These are phyloP conservation scores for Porphyra umbilicalis DNA, from an alignment of 31 red algal species.

Conservation along the genomic window DNA sequence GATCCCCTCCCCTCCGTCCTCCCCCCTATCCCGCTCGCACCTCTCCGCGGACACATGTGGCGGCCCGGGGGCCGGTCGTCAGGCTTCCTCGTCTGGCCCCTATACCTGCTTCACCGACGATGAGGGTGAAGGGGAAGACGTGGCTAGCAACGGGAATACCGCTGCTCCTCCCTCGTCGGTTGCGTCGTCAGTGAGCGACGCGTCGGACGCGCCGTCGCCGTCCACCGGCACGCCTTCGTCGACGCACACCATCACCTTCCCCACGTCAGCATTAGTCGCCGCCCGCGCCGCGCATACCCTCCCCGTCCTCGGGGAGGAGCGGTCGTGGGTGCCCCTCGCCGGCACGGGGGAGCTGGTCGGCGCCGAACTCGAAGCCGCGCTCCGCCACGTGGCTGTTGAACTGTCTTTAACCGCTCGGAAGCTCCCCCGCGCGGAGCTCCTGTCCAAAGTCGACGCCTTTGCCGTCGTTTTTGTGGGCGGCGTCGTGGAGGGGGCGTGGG, in stretches of 20 bases:
- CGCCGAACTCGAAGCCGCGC: neutral
- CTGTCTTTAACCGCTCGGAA: neutral
- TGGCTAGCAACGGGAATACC: neutral
- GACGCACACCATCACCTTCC: neutral
- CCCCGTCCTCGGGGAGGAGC: neutral
- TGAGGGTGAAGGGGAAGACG: neutral
- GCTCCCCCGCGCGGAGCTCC: constrained; percentile 5
- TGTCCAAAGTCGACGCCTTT: constrained; percentile 26
- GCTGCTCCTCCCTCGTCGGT: neutral
- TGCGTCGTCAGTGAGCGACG: neutral
- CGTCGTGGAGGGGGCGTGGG: constrained; percentile 24
- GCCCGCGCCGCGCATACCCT: neutral
- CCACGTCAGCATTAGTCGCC: neutral
- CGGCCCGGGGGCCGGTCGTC: too few relatives aligned
- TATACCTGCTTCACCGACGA: neutral
- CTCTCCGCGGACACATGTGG: too few relatives aligned
- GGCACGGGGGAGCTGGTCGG: neutral
- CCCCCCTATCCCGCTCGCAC: too few relatives aligned
- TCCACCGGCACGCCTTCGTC: neutral
- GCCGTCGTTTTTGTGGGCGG: constrained; percentile 25
- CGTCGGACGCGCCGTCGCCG: neutral
- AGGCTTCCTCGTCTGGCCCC: neutral
- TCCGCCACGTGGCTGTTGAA: neutral
- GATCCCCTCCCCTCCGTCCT: too few relatives aligned
- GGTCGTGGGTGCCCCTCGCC: neutral